These are phyloP conservation scores for Hebeloma cylindrosporum DNA, from an alignment of 768 basidiomycete genomes.

Conservation along the genomic window DNA sequence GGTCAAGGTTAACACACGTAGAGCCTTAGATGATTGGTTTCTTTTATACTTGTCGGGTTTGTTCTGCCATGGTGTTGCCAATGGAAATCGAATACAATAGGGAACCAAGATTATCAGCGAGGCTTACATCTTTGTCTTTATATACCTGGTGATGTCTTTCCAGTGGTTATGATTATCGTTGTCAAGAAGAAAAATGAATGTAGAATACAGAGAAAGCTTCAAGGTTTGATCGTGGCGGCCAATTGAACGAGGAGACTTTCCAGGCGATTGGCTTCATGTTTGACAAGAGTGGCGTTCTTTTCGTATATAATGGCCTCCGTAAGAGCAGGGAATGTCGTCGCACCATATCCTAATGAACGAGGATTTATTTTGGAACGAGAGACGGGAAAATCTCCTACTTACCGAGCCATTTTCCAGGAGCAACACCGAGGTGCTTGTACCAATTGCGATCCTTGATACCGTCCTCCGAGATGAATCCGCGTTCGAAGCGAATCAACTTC, in stretches of 20 bases:
- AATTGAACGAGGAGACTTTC: slow-evolving; percentile 53
- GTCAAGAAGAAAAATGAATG: too few species aligned
- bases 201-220: slow-evolving; percentile 13
- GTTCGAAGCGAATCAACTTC: slow-evolving; percentile 71
- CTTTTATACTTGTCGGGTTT: too few species aligned
- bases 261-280: slow-evolving; percentile 61
- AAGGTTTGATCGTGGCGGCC: slow-evolving; percentile 38
- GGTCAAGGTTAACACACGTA: background rate
- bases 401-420: slow-evolving; percentile 87
- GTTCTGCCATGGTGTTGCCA: slow-evolving; percentile 4
- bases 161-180: too few species aligned
- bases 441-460: slow-evolving; percentile 83
- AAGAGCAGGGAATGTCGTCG: slow-evolving; percentile 80
- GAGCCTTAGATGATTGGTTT: too few species aligned
- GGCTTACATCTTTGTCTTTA: too few species aligned
- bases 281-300: slow-evolving; percentile 57
- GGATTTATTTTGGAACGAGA: background rate
- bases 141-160: too few species aligned
- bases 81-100: background rate
- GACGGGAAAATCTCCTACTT: slow-evolving; percentile 26
- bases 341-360: slow-evolving; percentile 62
- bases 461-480: slow-evolving; percentile 74
- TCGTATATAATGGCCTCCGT: slow-evolving; percentile 77
- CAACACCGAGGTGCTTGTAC: slow-evolving; percentile 84
- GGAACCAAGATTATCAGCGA: background rate